Evolutionary conservation across 2,329 filamentous ascomycete species (phyloP).

Genomic region (Trichophyton schoenleinii): DNA sequence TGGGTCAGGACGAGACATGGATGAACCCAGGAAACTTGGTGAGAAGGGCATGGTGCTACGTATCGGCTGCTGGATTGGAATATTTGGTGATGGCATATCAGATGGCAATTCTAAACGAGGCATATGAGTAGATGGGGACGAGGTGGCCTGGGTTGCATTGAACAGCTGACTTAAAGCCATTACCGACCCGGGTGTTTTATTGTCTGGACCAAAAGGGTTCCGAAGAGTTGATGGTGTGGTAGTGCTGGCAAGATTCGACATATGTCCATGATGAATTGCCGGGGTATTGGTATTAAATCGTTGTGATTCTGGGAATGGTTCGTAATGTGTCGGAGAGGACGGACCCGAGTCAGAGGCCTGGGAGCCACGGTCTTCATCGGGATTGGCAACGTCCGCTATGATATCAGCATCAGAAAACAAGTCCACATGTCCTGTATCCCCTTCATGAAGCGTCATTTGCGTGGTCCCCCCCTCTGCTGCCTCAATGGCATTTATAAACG

Average conservation of each 20-base stretch:
- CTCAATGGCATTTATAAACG: background rate
- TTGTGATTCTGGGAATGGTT: constrained; percentile 37
- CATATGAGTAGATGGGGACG: constrained; percentile 32
- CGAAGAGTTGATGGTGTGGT: constrained; percentile 30
- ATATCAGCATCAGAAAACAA: constrained; percentile 28
- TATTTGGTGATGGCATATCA: constrained; percentile 38
- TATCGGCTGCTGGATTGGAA: constrained; percentile 31
- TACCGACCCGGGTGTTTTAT: constrained; percentile 25
- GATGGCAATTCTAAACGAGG: constrained; percentile 29
- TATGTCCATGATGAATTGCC: constrained; percentile 25
- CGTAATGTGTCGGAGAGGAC: constrained; percentile 27
- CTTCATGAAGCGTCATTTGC: constrained; percentile 28
- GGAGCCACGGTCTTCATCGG: constrained; percentile 48
- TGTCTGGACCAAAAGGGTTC: constrained; percentile 31
- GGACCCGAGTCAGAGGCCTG: constrained; percentile 24
- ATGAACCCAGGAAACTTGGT: constrained; percentile 22
- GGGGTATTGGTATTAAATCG: constrained; percentile 34
- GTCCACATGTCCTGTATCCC: constrained; percentile 34
- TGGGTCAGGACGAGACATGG: constrained; percentile 24
- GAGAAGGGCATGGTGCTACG: constrained; percentile 27
- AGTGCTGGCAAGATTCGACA: background rate
- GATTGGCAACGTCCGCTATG: background rate
- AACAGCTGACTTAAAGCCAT: constrained; percentile 39
- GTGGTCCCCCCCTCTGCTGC: constrained; percentile 23
- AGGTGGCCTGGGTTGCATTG: constrained; percentile 36